Evolutionary conservation across 805 yeast genomes (phyloP), one percentile per base, ranked within the genome.

Genomic region (Hanseniaspora occidentalis): DNA sequence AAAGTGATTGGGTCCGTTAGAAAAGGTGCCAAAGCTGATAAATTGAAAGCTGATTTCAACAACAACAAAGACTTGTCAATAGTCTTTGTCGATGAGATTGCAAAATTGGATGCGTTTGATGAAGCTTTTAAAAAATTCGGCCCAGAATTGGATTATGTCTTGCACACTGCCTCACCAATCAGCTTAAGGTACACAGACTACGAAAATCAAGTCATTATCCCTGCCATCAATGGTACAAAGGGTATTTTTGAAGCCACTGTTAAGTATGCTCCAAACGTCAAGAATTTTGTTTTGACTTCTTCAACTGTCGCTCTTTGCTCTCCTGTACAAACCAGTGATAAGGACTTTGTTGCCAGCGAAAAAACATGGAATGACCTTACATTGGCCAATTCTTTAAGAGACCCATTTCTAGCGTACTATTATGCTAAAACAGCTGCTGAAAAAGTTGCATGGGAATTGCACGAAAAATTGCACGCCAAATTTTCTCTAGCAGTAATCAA

Each of bases 361-460:
- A 16, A 47, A 37, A 47, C 48, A 36, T 61, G 65, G 63, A 52
- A 50, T 41, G 53, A 58, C 3, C 41, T 56, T 25, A 43, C 55
- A 14, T 37, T 36, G 29, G 55, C 50, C 9, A 40, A 47, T 22
- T 47, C 50, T 24, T 24, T 42, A 7, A 35, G 31, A 14, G 38
- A 47, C 34, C 36, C 40, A 5, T 48, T 48, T 7, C 54, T 60
- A 57, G 68, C 64, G 6, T 66, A 64, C 42, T 45, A 55, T 37
- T 66, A 67, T 31, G 66, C 80, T 24, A 77, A 76, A 57, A 66
- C 55, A 8, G 58, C 61, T 48, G 83, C 82, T 23, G 82, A 79
- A 57, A 50, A 61, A 46, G 70, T 75, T 2, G 73, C 73, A 11
- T 73, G 82, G 73, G 65, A 72, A 2, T 74, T 73, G 45, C 43